Conservation (phyloP, 305 asterid species). For the Andrographis paniculata region DNA sequence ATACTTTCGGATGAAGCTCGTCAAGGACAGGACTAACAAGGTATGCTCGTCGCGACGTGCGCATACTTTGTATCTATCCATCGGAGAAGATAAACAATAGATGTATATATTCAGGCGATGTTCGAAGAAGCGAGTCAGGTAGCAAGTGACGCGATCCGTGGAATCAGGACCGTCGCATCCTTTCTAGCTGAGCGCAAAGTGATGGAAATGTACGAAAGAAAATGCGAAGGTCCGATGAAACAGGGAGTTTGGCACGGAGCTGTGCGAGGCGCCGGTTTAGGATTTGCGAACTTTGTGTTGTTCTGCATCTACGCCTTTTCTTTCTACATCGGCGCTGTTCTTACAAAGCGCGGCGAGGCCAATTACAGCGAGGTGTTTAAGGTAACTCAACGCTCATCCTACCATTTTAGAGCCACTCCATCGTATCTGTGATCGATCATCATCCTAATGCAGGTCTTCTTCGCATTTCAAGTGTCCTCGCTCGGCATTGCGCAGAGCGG, state of each 20-base stretch:
- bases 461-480: constrained; percentile 43
- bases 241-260: constrained; percentile 29
- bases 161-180: constrained; percentile 51
- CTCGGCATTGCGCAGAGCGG: constrained; percentile 22
- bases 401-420: background rate
- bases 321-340: constrained; percentile 48
- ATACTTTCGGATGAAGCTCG: constrained; percentile 24
- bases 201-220: constrained; percentile 35
- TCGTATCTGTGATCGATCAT: too few relatives aligned
- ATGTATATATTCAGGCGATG: constrained; percentile 20
- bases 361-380: constrained; percentile 31
- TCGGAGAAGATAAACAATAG: background rate
- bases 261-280: constrained; percentile 38
- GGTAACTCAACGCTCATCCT: constrained; percentile 27
- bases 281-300: constrained; percentile 29
- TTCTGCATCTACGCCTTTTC: constrained; percentile 29
- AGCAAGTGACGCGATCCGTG: constrained; percentile 51
- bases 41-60: background rate
- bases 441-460: constrained; percentile 39
- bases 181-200: constrained; percentile 47
- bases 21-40: constrained; percentile 16
- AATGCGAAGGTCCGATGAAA: constrained; percentile 26
- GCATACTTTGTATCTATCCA: background rate
- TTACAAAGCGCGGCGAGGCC: constrained; percentile 33
- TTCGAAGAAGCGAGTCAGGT: constrained; percentile 51